Evolutionary conservation across 441 rosid species (phyloP).

Genomic region (Gossypium aridum): DNA sequence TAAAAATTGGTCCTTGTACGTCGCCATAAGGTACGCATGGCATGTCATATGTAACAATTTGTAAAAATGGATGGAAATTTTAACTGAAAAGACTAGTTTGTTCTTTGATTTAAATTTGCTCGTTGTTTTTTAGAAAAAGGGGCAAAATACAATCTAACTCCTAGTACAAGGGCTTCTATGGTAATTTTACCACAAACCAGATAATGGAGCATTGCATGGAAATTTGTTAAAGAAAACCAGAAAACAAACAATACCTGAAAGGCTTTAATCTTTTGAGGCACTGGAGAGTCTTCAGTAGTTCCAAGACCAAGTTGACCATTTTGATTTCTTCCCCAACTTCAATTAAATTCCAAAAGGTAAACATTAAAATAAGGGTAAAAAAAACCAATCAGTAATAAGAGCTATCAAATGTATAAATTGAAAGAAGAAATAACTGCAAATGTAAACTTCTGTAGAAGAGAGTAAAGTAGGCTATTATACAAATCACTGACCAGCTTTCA

Average conservation of each 20-base stretch:
- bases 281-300: slow-evolving; percentile 74
- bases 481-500: not conserved
- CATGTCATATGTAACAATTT: too few species aligned
- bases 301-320: slow-evolving; percentile 99
- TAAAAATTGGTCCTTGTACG: too few species aligned
- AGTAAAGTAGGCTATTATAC: not conserved
- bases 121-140: too few species aligned
- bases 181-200: not conserved
- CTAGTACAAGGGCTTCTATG: too few species aligned
- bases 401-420: not conserved
- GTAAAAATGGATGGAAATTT: too few species aligned
- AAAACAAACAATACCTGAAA: slow-evolving; percentile 56
- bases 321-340: slow-evolving; percentile 99
- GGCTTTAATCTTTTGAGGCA: slow-evolving; percentile 85
- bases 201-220: slow-evolving; percentile 1
- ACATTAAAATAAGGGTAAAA: not conserved
- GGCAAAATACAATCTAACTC: too few species aligned
- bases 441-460: not conserved
- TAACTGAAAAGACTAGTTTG: too few species aligned
- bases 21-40: too few species aligned
- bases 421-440: not conserved
- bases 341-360: slow-evolving; percentile 19
- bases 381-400: not conserved
- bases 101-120: too few species aligned
- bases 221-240: not conserved